Conservation (phyloP, 2,329 filamentous ascomycete species). For the Oidium heveae region DNA sequence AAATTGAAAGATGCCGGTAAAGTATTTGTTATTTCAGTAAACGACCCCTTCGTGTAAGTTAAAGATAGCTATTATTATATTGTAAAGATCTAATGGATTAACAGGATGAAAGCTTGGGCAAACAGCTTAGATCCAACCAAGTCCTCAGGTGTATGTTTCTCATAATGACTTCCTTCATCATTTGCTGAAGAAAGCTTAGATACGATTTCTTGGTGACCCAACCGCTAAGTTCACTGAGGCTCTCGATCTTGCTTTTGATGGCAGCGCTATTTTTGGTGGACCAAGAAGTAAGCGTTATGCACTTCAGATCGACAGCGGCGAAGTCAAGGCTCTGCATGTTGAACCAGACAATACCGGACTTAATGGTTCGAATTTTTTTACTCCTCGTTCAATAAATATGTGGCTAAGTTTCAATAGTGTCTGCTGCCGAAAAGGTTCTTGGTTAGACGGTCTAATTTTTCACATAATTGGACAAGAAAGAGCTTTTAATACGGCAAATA, state of each 20-base stretch:
- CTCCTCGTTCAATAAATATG: neutral
- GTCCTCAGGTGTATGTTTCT: conserved; percentile 41
- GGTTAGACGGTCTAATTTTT: conserved; percentile 5
- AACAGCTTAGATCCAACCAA: conserved; percentile 49
- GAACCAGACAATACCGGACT: conserved; percentile 78
- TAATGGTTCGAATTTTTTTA: conserved; percentile 26
- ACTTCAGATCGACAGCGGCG: conserved; percentile 58
- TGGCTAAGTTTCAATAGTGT: conserved; percentile 15
- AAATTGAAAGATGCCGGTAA: conserved; percentile 56
- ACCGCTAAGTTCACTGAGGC: conserved; percentile 57
- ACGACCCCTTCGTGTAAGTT: conserved; percentile 79
- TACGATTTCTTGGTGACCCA: conserved; percentile 75
- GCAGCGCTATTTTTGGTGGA: conserved; percentile 53
- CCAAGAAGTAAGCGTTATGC: conserved; percentile 72
- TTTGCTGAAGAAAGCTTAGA: conserved; percentile 21
- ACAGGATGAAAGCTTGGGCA: conserved; percentile 74
- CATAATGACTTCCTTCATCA: neutral
- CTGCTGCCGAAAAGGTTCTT: conserved; percentile 23
- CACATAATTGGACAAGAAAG: too few relatives aligned
- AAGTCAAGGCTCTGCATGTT: conserved; percentile 55
- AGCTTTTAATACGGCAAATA: too few relatives aligned
- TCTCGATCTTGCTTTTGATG: conserved; percentile 64
- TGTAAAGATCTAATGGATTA: neutral
- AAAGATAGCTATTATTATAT: neutral
- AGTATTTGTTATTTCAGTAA: conserved; percentile 79